phyloP scores from a whole-genome alignment of 1,284 basidiomycete species.

The Rhodotorula mucilaginosa region DNA sequence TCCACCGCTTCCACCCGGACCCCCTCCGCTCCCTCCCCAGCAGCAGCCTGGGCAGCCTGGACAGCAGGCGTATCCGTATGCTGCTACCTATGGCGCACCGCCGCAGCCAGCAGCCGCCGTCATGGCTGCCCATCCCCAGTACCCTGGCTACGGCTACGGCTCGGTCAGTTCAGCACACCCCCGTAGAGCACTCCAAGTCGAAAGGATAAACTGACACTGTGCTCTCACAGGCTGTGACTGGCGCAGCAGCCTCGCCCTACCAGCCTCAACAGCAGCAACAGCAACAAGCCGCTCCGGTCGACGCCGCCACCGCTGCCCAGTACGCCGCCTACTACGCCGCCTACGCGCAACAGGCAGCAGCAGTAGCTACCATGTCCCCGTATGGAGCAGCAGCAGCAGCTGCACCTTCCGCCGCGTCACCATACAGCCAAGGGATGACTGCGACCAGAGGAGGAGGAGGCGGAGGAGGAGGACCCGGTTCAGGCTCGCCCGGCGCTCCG shows the following conservation, averaged over 20 bases:
- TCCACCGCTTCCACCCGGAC: conserved; percentile 14
- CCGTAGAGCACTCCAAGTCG: too few relatives aligned
- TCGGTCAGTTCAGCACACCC: conserved; percentile 4
- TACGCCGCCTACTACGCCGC: conserved; percentile 35
- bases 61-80: neutral
- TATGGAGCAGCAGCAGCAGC: conserved; percentile 1
- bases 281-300: neutral
- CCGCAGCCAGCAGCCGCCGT: neutral
- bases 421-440: conserved; percentile 8
- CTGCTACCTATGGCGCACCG: conserved; percentile 5
- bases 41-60: neutral
- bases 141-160: conserved; percentile 39
- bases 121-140: conserved; percentile 35
- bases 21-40: conserved; percentile 2
- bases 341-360: conserved; percentile 16
- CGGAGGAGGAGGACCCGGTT: neutral
- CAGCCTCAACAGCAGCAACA: neutral
- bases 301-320: conserved; percentile 12
- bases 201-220: neutral
- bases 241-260: conserved; percentile 5
- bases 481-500: conserved; percentile 31
- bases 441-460: neutral
- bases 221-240: conserved; percentile 4
- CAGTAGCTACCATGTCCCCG: conserved; percentile 13
- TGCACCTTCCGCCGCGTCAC: neutral